Conservation (phyloP, 352 stramenopile species). For the Phytophthora chlamydospora region DNA sequence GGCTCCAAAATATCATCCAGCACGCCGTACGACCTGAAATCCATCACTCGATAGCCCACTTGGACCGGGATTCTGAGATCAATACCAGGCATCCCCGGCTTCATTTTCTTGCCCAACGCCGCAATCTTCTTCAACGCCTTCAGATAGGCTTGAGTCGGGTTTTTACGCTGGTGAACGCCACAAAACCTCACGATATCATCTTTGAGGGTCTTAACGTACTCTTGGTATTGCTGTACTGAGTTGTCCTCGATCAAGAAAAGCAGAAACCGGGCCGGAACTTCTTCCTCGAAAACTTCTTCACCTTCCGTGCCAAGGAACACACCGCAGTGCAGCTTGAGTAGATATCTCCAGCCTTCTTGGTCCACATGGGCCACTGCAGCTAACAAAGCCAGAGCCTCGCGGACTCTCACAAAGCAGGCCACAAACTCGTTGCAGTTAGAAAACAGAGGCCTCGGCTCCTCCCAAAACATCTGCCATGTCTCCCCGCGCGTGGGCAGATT, state of each 20-base stretch:
- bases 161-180: background rate
- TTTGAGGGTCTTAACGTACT: constrained; percentile 14
- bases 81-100: background rate
- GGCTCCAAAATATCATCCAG: constrained; percentile 10
- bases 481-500: constrained; percentile 17
- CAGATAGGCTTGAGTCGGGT: background rate
- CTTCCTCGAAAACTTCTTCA: constrained; percentile 23
- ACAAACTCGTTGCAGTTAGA: constrained; percentile 15
- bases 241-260: constrained; percentile 10
- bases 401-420: constrained; percentile 6
- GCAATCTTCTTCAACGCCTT: constrained; percentile 10
- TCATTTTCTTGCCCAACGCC: background rate
- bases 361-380: too few relatives aligned
- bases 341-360: constrained; percentile 29
- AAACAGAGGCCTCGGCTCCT: constrained; percentile 2
- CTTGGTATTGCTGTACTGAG: too few relatives aligned
- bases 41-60: constrained; percentile 6
- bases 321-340: constrained; percentile 31
- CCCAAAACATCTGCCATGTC: constrained; percentile 4
- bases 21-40: constrained; percentile 3
- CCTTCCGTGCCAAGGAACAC: constrained; percentile 22
- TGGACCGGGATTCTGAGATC: constrained; percentile 9
- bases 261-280: constrained; percentile 12
- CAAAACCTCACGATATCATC: constrained; percentile 15
- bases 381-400: constrained; percentile 37